These are phyloP conservation scores for Hymenoscyphus scutula DNA, from an alignment of 2,329 filamentous ascomycete genomes.

Conservation along the genomic window DNA sequence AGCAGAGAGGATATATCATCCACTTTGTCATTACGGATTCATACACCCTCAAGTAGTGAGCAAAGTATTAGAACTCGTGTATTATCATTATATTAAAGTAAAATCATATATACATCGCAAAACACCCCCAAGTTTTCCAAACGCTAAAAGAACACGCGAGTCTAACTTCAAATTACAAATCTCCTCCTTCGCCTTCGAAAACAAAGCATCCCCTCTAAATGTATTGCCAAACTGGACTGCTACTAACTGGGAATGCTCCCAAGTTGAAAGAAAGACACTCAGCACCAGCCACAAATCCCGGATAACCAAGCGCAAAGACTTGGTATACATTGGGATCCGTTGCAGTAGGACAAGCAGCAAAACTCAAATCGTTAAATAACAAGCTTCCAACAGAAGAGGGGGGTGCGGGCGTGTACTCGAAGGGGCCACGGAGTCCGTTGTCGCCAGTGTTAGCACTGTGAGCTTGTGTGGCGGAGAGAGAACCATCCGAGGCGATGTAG, in stretches of 20 bases:
- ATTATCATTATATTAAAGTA: no score
- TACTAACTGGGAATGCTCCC: background rate
- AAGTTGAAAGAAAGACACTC: slow-evolving; percentile 18
- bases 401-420: slow-evolving; percentile 16
- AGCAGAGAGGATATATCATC: no score
- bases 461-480: slow-evolving; percentile 22
- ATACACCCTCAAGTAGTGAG: no score
- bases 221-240: slow-evolving; percentile 13
- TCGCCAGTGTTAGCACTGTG: slow-evolving; percentile 41
- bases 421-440: slow-evolving; percentile 8
- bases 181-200: background rate
- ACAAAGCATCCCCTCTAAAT: background rate
- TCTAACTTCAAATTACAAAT: background rate
- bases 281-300: background rate
- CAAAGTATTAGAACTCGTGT: no score
- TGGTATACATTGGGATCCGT: slow-evolving; percentile 14
- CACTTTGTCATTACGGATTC: no score
- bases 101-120: no score
- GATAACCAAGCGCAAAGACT: slow-evolving; percentile 13
- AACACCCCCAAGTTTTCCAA: background rate
- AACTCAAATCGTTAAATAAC: slow-evolving; percentile 15
- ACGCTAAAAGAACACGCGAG: background rate
- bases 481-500: slow-evolving; percentile 38
- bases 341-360: slow-evolving; percentile 17
- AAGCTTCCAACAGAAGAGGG: slow-evolving; percentile 11